Percentiles rank a stretch among this genome's conserved stretches.
These are phyloP conservation scores for Silene uniflora DNA, from an alignment of 148 eudicot species.

Conservation along the genomic window DNA sequence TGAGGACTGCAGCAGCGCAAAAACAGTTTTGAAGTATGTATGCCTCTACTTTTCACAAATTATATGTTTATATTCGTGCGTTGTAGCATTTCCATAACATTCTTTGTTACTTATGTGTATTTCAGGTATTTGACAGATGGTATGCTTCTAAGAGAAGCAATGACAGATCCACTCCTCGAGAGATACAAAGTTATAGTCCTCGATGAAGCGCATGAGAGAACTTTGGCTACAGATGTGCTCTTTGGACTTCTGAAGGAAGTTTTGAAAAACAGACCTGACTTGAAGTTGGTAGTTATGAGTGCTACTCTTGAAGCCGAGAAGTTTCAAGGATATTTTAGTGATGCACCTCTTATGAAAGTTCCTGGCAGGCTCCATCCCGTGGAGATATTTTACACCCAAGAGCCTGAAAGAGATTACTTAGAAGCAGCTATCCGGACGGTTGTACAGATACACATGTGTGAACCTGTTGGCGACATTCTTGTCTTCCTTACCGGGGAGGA, in stretches of 20 bases:
- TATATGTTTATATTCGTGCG: background rate
- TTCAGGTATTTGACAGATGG: conserved; percentile 88
- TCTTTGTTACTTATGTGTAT: background rate
- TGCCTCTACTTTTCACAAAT: background rate
- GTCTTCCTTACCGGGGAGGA: conserved; percentile 75
- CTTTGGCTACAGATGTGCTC: conserved; percentile 82
- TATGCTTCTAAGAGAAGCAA: conserved; percentile 94
- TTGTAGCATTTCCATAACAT: background rate
- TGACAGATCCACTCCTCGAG: conserved; percentile 89
- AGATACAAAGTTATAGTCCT: conserved; percentile 78
- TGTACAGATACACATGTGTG: conserved; percentile 69
- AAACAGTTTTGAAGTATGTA: conserved; percentile 71
- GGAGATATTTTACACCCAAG: conserved; percentile 80
- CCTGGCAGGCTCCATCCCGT: conserved; percentile 95
- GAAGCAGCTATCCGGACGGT: conserved; percentile 90
- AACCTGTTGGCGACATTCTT: conserved; percentile 75
- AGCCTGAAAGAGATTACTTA: conserved; percentile 80
- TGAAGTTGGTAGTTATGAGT: conserved; percentile 89
- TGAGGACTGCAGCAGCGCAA: conserved; percentile 79
- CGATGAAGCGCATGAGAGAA: conserved; percentile 95
- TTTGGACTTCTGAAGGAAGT: conserved; percentile 93
- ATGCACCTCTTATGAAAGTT: conserved; percentile 88
- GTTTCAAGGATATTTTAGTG: conserved; percentile 72
- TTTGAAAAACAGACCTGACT: conserved; percentile 64
- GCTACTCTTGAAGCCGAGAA: conserved; percentile 96